phyloP scores from a whole-genome alignment of 345 rosid genomes.

The Cochlearia excelsa region DNA sequence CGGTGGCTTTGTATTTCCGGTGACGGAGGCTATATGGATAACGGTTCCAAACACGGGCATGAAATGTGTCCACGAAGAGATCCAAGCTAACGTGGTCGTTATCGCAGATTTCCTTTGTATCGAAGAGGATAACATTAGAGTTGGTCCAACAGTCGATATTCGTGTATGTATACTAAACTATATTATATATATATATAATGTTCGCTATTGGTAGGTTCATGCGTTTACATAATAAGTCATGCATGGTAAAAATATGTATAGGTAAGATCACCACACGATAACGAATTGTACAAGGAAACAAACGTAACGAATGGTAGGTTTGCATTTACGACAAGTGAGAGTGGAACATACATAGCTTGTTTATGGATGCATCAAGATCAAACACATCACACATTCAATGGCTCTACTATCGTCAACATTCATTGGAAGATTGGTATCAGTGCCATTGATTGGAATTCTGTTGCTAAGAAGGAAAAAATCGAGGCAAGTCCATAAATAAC shows the following conservation, averaged over 20 bases:
- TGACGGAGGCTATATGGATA: conserved; percentile 29
- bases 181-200: too few relatives aligned
- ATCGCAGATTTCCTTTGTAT: conserved; percentile 26
- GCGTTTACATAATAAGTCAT: too few relatives aligned
- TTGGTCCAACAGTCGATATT: conserved; percentile 30
- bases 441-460: conserved; percentile 27
- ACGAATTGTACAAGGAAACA: conserved; percentile 55
- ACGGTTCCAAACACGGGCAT: conserved; percentile 26
- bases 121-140: conserved; percentile 2
- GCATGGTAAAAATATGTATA: too few relatives aligned
- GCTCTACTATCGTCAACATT: conserved; percentile 16
- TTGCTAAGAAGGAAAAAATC: not conserved
- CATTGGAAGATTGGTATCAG: conserved; percentile 32
- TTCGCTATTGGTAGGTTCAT: not conserved
- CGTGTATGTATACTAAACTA: conserved; percentile 19
- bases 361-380: conserved; percentile 31
- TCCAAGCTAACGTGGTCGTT: conserved; percentile 25
- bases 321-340: conserved; percentile 73
- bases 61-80: conserved; percentile 27
- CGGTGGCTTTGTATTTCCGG: conserved; percentile 17
- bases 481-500: conserved; percentile 30
- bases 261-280: conserved; percentile 81
- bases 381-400: conserved; percentile 25
- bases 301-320: conserved; percentile 63
- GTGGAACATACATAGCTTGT: conserved; percentile 72